Evolutionary conservation across 352 stramenopile species (phyloP), one percentile per base, ranked within the genome.

Genomic region (Discostella stelligera): DNA sequence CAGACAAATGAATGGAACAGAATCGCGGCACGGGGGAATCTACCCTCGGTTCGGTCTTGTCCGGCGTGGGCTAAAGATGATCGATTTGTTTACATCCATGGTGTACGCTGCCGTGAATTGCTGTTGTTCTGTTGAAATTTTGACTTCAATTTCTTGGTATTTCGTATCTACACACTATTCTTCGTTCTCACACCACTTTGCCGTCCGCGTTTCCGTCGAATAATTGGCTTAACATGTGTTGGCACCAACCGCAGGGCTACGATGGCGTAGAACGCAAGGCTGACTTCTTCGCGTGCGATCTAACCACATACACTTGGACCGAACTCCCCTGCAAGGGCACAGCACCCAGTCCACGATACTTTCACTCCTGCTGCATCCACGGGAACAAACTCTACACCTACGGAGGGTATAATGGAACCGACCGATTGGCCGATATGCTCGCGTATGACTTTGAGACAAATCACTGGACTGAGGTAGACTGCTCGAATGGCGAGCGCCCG

Each of bases 221-320:
- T 9, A 3, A 41, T 41, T 41, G 32, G 32, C n/a, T n/a, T n/a
- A n/a, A 41, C 32, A 41, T 41, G n/a, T n/a, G n/a, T 41, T 41
- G 32, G 32, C 9, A 41, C 32, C 52, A 59, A 59, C 16, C 10
- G 18, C 18, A 59, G 14, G 87, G 87, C 5, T 94, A 94, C 63
- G 89, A 94, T 79, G 91, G 91, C 16, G 77, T 93, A 0, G 84
- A 94, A 59, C 68, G 91, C 9, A 94, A 93, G 66, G 84, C 89
- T 23, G 90, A 95, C 53, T 93, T 95, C 60, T 95, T 94, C 79
- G 87, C 88, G 10, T 94, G 78, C 69, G 82, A 90, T 66, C 82
- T 93, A 13, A 52, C 63, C 8, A 90, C 84, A 0, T 91, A 91
- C 56, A 85, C 78, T n/a, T 93, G 88, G 88, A 86, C 66, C 0